Base-by-base conservation (phyloP, 805 yeast species). In the Kurtzmaniella cleridarum region DNA sequence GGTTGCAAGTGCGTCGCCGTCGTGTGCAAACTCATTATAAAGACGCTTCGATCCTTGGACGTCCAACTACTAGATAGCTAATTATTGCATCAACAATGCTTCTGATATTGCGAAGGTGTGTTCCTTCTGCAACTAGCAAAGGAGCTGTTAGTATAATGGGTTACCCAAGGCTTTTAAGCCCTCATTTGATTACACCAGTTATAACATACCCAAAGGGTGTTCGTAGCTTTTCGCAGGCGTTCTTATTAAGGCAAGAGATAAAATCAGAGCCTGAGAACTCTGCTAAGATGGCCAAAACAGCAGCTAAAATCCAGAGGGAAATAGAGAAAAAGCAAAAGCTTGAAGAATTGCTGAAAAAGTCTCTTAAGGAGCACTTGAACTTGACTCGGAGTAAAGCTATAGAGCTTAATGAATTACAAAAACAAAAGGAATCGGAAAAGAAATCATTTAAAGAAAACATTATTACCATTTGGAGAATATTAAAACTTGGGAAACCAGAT, bases 401-500 rank as follows among this genome's bases (percentile, higher is more conserved):
- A 10, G 60, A 55, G 35, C 45, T 53, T 30, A 51, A 44, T 28
- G 52, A 54, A 24, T 65, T 62, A 43, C 71, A 66, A 40, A 57
- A 56, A 41, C 49, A 47, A 17, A 54, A 51, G 23, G 49, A 42
- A 20, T 42, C 43, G 13, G 50, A 54, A 15, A 57, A 51, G 34
- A 53, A 57, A 32, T 54, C 55, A 12, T 57, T 68, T 40, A 46
- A 48, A 23, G 55, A 66, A 41, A 68, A 68, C 44, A 38, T 65
- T 30, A 47, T 44, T 32, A 68, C 71, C 2, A 55, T 68, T n/a
- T 45, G 44, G n/a, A 54, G 73, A 17, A 68, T 68, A 32, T 47
- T 68, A 24, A 51, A 44, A 34, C 51, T 68, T 9, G 74, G 74
- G 6, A 54, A 55, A 32, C 70, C 72, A 2, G 74, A 68, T 42